phyloP scores from a whole-genome alignment of 768 basidiomycete genomes.

The Strobilomyces dryophilus region DNA sequence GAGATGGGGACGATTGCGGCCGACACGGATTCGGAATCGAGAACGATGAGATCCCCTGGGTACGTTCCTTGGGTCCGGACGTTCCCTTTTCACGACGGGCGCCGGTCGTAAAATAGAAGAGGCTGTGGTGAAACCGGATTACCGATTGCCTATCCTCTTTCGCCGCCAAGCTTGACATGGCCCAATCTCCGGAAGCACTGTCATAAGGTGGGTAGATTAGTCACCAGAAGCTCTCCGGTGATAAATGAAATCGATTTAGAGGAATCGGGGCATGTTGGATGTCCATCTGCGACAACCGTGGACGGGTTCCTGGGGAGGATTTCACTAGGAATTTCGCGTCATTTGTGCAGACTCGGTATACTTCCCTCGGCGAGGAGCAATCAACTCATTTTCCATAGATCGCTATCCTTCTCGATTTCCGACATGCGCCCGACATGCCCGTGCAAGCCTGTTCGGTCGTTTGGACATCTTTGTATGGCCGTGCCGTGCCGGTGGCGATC shows the following conservation, averaged over 20 bases:
- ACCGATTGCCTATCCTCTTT: slow-evolving; percentile 10
- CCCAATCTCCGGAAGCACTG: slow-evolving; percentile 3
- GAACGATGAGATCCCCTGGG: slow-evolving; percentile 10
- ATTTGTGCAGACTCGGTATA: slow-evolving; percentile 5
- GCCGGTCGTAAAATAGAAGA: slow-evolving; percentile 9
- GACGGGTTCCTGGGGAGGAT: slow-evolving; percentile 25
- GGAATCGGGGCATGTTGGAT: slow-evolving; percentile 7
- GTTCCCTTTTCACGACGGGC: neutral
- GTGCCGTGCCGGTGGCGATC: slow-evolving; percentile 3
- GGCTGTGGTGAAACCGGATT: neutral
- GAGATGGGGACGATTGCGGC: slow-evolving; percentile 2
- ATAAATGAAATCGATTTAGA: slow-evolving; percentile 26
- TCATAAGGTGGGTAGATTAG: slow-evolving; percentile 22
- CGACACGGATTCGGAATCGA: neutral
- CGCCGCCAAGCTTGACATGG: neutral
- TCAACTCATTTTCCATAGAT: slow-evolving; percentile 4
- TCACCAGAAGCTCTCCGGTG: slow-evolving; percentile 20
- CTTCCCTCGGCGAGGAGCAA: slow-evolving; percentile 13
- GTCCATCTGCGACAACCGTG: slow-evolving; percentile 22
- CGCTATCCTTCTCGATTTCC: neutral
- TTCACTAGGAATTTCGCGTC: slow-evolving; percentile 13
- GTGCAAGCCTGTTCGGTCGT: neutral
- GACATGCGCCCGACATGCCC: neutral
- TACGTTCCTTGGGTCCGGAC: slow-evolving; percentile 1
- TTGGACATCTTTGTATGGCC: neutral